phyloP scores from a whole-genome alignment of 129 eudicot genomes.

The Flaveria ramosissima region DNA sequence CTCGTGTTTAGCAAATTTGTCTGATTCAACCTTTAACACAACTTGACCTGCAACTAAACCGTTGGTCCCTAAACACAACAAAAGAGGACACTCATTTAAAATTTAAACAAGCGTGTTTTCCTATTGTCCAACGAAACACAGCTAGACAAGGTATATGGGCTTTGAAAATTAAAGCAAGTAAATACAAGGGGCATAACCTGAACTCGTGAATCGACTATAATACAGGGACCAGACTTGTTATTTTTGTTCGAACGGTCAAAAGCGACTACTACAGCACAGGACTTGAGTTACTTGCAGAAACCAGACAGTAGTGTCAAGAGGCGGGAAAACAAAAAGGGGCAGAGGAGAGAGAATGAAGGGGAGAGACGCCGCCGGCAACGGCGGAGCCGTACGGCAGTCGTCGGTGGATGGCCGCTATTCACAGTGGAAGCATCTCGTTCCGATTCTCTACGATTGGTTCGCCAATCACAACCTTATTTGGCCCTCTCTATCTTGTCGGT shows the following conservation, averaged over 20 bases:
- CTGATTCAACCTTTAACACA: no score
- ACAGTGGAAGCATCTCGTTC: conserved; percentile 82
- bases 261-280: neutral
- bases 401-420: conserved; percentile 68
- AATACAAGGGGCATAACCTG: no score
- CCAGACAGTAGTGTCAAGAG: conserved; percentile 7
- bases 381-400: conserved; percentile 31
- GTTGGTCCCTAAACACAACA: no score
- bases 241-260: neutral
- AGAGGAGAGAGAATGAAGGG: conserved; percentile 30
- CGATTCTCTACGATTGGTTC: conserved; percentile 87
- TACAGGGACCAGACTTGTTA: conserved; percentile 15
- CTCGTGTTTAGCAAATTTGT: no score
- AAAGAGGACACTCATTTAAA: no score
- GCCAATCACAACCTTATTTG: conserved; percentile 89
- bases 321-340: neutral
- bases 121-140: no score
- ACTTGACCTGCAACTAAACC: no score
- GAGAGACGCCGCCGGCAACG: conserved; percentile 22
- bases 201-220: neutral
- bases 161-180: no score
- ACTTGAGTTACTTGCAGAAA: conserved; percentile 3
- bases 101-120: no score
- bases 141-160: no score
- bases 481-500: conserved; percentile 95